Conservation (phyloP, 2,329 filamentous ascomycete species). For the Bipolaris oryzae region DNA sequence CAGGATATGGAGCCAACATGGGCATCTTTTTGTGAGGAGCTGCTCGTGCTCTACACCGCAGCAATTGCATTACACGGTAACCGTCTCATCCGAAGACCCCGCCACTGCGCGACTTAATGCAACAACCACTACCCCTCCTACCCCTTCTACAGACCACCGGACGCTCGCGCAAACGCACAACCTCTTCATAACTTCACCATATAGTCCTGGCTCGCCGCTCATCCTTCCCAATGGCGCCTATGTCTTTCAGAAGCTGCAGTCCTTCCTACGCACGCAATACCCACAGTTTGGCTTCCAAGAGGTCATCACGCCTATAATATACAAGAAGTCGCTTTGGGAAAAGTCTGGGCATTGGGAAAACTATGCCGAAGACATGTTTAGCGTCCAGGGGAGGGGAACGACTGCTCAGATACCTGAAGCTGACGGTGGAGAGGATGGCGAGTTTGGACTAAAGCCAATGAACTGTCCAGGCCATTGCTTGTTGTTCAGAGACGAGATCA, state of each 20-base stretch:
- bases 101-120: constrained; percentile 37
- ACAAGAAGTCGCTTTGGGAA: constrained; percentile 86
- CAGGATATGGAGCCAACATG: constrained; percentile 12
- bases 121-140: constrained; percentile 42
- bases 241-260: constrained; percentile 81
- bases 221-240: constrained; percentile 82
- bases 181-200: constrained; percentile 77
- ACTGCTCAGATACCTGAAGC: constrained; percentile 51
- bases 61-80: constrained; percentile 32
- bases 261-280: constrained; percentile 84
- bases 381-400: constrained; percentile 66
- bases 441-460: constrained; percentile 89
- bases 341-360: constrained; percentile 87
- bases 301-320: constrained; percentile 88
- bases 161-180: constrained; percentile 64
- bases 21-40: constrained; percentile 20
- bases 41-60: constrained; percentile 47
- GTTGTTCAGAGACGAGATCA: constrained; percentile 74
- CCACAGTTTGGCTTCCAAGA: constrained; percentile 84
- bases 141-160: constrained; percentile 57
- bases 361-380: constrained; percentile 92
- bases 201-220: constrained; percentile 84
- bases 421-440: constrained; percentile 65
- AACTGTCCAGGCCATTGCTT: constrained; percentile 90
- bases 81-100: constrained; percentile 20